These are phyloP conservation scores for Thymus quinquecostatus DNA, from an alignment of 257 asterid genomes.

Conservation along the genomic window DNA sequence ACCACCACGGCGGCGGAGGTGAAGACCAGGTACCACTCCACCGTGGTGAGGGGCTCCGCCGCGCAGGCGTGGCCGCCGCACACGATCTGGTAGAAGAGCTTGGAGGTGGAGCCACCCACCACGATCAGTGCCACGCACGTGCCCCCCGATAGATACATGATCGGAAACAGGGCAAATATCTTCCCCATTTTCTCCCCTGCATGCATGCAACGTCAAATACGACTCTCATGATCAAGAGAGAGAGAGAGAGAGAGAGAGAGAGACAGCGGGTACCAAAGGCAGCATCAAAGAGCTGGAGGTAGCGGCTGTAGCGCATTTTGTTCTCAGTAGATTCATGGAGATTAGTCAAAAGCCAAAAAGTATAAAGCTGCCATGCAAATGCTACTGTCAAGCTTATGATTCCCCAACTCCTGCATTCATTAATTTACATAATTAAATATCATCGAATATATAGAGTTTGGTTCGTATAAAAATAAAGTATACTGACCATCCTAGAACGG, in stretches of 20 bases:
- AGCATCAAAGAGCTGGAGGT: conserved; percentile 37
- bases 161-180: conserved; percentile 38
- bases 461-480: too few species aligned
- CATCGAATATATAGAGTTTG: too few species aligned
- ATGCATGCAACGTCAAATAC: not conserved
- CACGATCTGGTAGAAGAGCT: conserved; percentile 37
- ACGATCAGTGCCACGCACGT: conserved; percentile 38
- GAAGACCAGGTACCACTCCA: conserved; percentile 44
- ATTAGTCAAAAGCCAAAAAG: conserved; percentile 36
- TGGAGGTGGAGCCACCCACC: conserved; percentile 39
- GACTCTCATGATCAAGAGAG: not conserved
- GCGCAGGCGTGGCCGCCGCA: conserved; percentile 38
- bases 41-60: conserved; percentile 34
- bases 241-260: not conserved
- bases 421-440: too few species aligned
- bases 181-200: conserved; percentile 39
- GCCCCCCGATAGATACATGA: conserved; percentile 38
- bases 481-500: conserved; percentile 65
- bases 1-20: conserved; percentile 30
- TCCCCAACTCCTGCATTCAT: conserved; percentile 39
- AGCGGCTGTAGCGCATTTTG: conserved; percentile 40
- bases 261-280: conserved; percentile 25
- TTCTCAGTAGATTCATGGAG: conserved; percentile 38
- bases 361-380: conserved; percentile 39
- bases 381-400: conserved; percentile 37